Base-by-base conservation (phyloP, 768 basidiomycete genomes). In the Mycena belliarum region DNA sequence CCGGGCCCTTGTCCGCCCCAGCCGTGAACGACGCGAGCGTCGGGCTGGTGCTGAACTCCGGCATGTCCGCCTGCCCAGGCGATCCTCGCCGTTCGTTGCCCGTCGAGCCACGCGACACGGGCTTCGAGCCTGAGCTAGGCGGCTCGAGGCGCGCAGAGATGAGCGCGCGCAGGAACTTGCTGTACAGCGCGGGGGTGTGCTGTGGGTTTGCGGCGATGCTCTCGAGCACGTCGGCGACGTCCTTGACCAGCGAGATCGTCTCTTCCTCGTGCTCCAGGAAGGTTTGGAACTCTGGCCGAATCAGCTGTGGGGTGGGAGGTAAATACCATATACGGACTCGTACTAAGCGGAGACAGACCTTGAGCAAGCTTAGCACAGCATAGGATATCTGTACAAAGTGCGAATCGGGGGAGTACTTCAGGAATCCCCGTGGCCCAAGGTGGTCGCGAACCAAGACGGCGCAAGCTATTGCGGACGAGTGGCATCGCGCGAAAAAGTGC, bases 311-410 rank as follows among this genome's bases (percentile, higher is more conserved):
- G 25, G n/a, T 2, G 25, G 10, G n/a, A n/a, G 15, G n/a, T 61
- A 18, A 63, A 49, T 46, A 37, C 28, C 5, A 0, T 8, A 32
- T 25, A 20, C 8, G 11, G 24, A 42, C 25, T 20, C 18, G 11
- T 10, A 52, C 14, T 11, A 23, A 24, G 15, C 16, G 33, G 21
- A 48, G 54, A 73, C 78, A 54, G 49, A 93, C 91, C 87, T 98
- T 98, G 60, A 99, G 79, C 62, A 98, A 76, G 66, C 89, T 96
- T 56, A 97, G 76, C 8, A 98, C 89, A 0, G 93, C 95, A 72
- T 98, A 97, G n/a, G 89, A 90, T 43, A 84, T 84, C 75, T 91
- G 88, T 10, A 98, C 95, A 62, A 91, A 96, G 65, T 91, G 89
- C 6, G 91, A 89, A 70, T 98, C 95, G 5, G 94, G 91, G 0